phyloP scores from a whole-genome alignment of 2,329 filamentous ascomycete genomes.

The Stagonosporopsis cucurbitacearum region DNA sequence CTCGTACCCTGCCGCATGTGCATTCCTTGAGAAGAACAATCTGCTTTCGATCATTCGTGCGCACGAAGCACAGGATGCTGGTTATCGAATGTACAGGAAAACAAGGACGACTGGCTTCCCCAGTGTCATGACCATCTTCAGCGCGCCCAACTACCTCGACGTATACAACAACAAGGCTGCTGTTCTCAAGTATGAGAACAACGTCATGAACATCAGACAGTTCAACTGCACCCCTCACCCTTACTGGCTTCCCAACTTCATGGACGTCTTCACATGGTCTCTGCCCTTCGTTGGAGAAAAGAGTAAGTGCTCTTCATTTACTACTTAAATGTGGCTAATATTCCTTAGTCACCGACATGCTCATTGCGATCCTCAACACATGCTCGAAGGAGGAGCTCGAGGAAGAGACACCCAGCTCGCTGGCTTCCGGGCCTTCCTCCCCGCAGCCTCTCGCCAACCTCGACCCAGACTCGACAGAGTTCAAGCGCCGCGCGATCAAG shows the following conservation, averaged over 20 bases:
- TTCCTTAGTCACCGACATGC: constrained; percentile 82
- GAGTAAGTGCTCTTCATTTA: constrained; percentile 42
- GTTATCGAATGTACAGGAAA: constrained; percentile 99
- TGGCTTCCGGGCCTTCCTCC: constrained; percentile 74
- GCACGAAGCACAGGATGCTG: constrained; percentile 97
- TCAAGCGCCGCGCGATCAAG: constrained; percentile 96
- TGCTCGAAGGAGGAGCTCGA: constrained; percentile 98
- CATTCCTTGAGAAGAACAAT: constrained; percentile 99
- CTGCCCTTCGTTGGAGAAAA: constrained; percentile 98
- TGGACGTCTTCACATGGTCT: constrained; percentile 99
- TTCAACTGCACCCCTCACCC: constrained; percentile 99
- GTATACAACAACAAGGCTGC: constrained; percentile 99
- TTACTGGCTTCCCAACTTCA: constrained; percentile 99
- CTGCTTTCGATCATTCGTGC: constrained; percentile 95
- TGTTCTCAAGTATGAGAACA: constrained; percentile 99
- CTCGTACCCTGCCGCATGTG: constrained; percentile 95
- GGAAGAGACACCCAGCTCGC: constrained; percentile 80
- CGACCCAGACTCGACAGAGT: constrained; percentile 88
- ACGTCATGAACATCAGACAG: constrained; percentile 99
- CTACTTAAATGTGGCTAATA: constrained; percentile 25
- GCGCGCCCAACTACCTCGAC: constrained; percentile 96
- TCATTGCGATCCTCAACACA: constrained; percentile 96
- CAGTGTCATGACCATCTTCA: constrained; percentile 99
- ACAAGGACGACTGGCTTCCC: constrained; percentile 97
- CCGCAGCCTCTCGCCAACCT: constrained; percentile 65